phyloP scores from a whole-genome alignment of 441 rosid species.

The Euphorbia schlechtendalii region DNA sequence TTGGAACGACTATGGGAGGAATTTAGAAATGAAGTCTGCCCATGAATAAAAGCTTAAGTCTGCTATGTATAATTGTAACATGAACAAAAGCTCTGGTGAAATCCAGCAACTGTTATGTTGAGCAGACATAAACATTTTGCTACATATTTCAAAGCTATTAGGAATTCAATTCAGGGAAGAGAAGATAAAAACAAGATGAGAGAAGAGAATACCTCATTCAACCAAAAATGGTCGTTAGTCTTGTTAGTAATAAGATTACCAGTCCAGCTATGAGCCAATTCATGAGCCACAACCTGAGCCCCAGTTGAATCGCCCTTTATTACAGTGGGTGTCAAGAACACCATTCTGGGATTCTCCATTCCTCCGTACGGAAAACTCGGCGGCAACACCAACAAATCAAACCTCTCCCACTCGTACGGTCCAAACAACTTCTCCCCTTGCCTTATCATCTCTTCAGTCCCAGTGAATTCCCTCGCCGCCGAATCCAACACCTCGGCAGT shows the following conservation, averaged over 20 bases:
- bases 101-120: no score
- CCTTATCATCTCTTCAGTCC: constrained; percentile 80
- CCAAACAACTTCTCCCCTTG: constrained; percentile 82
- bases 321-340: constrained; percentile 84
- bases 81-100: no score
- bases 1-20: not conserved
- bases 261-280: constrained; percentile 98
- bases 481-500: constrained; percentile 46
- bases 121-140: not conserved
- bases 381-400: constrained; percentile 79
- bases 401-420: constrained; percentile 81
- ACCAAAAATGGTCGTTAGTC: constrained; percentile 88
- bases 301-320: constrained; percentile 86
- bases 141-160: not conserved
- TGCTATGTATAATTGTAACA: not conserved
- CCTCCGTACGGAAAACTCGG: constrained; percentile 96
- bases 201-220: constrained; percentile 98
- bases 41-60: not conserved
- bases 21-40: not conserved
- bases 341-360: constrained; percentile 96
- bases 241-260: constrained; percentile 84
- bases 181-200: no score
- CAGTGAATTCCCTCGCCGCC: constrained; percentile 71
- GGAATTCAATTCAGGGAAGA: no score
- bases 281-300: constrained; percentile 91